Evolutionary conservation across 306 rosid species (phyloP).

Genomic region (Fragaria ananassa): DNA sequence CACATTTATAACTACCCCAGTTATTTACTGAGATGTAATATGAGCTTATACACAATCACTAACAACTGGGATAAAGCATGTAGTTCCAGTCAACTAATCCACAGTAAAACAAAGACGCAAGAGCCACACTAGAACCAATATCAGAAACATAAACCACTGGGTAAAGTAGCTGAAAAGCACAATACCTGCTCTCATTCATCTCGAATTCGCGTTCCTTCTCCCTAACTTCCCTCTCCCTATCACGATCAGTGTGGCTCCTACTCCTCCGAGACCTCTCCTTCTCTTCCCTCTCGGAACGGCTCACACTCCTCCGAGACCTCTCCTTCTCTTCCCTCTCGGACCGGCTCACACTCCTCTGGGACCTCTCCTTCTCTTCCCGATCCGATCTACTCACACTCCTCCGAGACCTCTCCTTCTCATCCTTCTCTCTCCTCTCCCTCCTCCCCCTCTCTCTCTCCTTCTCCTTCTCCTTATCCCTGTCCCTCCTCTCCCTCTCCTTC

Average conservation of each 20-base stretch:
- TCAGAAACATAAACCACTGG: neutral
- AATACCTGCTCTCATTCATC: conserved; percentile 62
- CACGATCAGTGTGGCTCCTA: conserved; percentile 43
- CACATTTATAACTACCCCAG: neutral
- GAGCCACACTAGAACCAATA: neutral
- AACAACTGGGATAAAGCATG: neutral
- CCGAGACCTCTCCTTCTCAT: conserved; percentile 5
- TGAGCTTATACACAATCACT: neutral
- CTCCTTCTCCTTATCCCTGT: conserved; percentile 37
- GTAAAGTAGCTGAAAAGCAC: neutral
- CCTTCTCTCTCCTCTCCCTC: conserved; percentile 25
- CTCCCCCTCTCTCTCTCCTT: conserved; percentile 11
- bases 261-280: conserved; percentile 35
- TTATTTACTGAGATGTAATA: neutral
- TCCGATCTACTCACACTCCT: conserved; percentile 16
- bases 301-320: conserved; percentile 4
- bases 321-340: conserved; percentile 28
- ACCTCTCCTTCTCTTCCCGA: conserved; percentile 35
- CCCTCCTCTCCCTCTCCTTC: neutral
- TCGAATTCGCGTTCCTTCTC: conserved; percentile 69
- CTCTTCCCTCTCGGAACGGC: conserved; percentile 24
- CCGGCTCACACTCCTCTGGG: conserved; percentile 54
- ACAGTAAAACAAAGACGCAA: too few species aligned
- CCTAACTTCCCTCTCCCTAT: conserved; percentile 33
- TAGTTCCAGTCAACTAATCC: neutral